A percentile compares a stretch with the other conserved stretches of the same genome.
These are phyloP conservation scores for Rhododendron simsii DNA, from an alignment of 148 eudicot species.

Conservation along the genomic window DNA sequence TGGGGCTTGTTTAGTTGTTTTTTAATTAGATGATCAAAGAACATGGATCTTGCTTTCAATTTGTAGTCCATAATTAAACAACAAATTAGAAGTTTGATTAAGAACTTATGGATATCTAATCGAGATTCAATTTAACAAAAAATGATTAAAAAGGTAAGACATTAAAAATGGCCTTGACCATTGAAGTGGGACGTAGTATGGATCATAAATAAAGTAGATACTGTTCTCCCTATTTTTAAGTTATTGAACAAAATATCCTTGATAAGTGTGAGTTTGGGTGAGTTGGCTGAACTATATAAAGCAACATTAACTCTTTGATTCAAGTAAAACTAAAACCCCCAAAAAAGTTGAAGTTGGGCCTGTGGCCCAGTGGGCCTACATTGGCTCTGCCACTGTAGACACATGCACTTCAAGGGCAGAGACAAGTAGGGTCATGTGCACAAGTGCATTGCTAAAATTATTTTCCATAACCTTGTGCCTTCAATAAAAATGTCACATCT, in stretches of 20 bases:
- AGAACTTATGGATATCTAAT: neutral
- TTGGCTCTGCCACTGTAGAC: no score
- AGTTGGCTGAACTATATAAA: neutral
- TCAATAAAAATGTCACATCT: neutral
- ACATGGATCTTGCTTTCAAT: no score
- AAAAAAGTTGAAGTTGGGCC: neutral
- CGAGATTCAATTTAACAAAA: neutral
- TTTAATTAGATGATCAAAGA: neutral
- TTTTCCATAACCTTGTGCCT: neutral
- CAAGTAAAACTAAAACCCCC: neutral
- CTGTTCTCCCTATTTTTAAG: neutral
- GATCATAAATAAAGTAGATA: neutral
- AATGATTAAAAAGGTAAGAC: neutral
- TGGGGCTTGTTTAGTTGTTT: neutral
- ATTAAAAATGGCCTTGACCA: neutral
- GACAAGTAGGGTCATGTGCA: neutral
- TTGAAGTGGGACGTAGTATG: neutral
- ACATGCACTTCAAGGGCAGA: neutral
- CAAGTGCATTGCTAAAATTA: no score
- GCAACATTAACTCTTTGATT: neutral
- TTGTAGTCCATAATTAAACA: neutral
- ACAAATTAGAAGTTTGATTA: neutral
- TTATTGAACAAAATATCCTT: neutral
- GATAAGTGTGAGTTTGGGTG: neutral
- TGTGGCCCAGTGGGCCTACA: neutral